A percentile compares a stretch with the other conserved stretches of the same genome.
Evolutionary conservation across 805 yeast species (phyloP).

Genomic region (Metschnikowia aberdeeniae): DNA sequence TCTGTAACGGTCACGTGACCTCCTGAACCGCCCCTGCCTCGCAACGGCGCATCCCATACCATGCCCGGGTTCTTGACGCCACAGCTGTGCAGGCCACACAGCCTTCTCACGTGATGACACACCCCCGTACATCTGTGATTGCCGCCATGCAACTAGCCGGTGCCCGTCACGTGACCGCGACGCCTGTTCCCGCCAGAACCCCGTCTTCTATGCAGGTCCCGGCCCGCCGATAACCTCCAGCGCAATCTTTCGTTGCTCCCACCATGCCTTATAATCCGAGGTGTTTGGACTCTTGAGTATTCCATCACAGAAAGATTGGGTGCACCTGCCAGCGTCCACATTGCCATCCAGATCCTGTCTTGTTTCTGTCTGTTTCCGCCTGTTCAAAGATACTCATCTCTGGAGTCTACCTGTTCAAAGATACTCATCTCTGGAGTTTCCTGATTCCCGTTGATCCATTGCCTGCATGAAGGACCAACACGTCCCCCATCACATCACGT

Average conservation of each 20-base stretch:
- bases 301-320: neutral
- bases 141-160: neutral
- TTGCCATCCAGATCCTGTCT: too few species aligned
- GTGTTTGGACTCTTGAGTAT: neutral
- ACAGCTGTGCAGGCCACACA: neutral
- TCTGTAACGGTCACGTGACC: too few species aligned
- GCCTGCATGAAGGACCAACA: slow-evolving; percentile 9
- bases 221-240: neutral
- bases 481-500: slow-evolving; percentile 19
- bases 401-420: too few species aligned
- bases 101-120: neutral
- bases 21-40: too few species aligned
- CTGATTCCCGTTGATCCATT: neutral
- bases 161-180: neutral
- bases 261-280: neutral
- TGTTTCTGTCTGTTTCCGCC: too few species aligned
- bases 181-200: neutral
- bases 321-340: neutral
- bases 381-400: too few species aligned
- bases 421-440: neutral
- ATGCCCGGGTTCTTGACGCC: too few species aligned
- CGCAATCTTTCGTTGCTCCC: neutral
- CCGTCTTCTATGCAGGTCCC: neutral
- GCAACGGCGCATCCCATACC: too few species aligned
- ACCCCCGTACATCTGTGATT: neutral